Percentiles rank a stretch among this genome's conserved stretches.
Conservation (phyloP, 768 basidiomycete species). For the Auricularia sp. region DNA sequence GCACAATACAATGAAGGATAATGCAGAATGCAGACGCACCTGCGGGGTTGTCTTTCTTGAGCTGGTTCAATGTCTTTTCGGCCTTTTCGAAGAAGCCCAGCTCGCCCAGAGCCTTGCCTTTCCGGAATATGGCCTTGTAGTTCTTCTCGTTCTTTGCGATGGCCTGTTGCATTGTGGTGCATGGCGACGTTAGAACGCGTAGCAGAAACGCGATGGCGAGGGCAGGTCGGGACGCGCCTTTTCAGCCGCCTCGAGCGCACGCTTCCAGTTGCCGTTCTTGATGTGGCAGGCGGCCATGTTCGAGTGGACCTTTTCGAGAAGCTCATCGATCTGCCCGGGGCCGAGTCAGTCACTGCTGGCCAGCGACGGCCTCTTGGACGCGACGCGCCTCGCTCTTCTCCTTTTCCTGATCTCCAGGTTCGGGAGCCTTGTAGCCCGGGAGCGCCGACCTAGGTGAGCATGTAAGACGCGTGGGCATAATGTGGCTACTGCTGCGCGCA, state of each 20-base stretch:
- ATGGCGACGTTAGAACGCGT: background rate
- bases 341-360: background rate
- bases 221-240: constrained; percentile 35
- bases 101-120: constrained; percentile 70
- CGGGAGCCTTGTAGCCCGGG: constrained; percentile 2
- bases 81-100: constrained; percentile 70
- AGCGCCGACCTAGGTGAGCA: constrained; percentile 8
- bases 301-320: constrained; percentile 73
- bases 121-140: constrained; percentile 71
- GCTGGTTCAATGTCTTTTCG: constrained; percentile 50
- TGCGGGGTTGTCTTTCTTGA: constrained; percentile 51
- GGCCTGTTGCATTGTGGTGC: constrained; percentile 34
- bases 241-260: constrained; percentile 71
- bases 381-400: constrained; percentile 55
- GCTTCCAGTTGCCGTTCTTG: constrained; percentile 70
- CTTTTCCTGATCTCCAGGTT: constrained; percentile 23
- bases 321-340: constrained; percentile 50
- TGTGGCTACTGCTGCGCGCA: constrained; percentile 24
- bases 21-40: constrained; percentile 30
- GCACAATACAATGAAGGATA: background rate
- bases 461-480: background rate
- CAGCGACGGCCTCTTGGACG: background rate
- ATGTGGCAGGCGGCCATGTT: constrained; percentile 82
- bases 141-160: constrained; percentile 66
- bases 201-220: background rate